Base-by-base conservation (phyloP, 129 eudicot species). In the Chrysanthemum seticuspe region DNA sequence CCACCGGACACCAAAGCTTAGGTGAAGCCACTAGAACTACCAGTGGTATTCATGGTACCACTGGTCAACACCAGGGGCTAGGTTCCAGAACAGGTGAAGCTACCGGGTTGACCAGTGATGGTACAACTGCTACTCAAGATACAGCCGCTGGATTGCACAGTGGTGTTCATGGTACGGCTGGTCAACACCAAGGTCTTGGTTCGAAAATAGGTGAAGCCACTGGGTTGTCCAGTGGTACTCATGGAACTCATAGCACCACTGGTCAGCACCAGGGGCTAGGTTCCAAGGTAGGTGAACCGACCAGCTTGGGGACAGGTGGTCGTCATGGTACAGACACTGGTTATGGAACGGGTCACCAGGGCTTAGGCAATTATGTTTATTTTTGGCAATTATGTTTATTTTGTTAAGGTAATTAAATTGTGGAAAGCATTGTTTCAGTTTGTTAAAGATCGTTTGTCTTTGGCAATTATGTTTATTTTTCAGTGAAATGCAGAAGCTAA, bases 11-110 rank as follows among this genome's bases (percentile, higher is more conserved):
- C 58, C 79, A 76, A 59, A 64, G 81, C 70, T 21, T 70, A 2
- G 75, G 74, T 64, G 71, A 83, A 18, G 50, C 16, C 23, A 77
- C 70, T 7, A 44, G 77, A 8, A 44, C 53, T 2, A 18, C 81
- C 0, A 76, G 77, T 3, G 81, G 62, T 8, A 76, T 40, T 13
- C 72, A 69, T 53, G 65, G 74, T 0, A 65, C 70, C n/a, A 59
- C 76, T 5, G 77, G 72, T 36, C 36, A 36, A 1, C 44, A 68
- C 25, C 56, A 68, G 10, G 57, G 68, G 3, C 10, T 23, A 64
- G 71, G 21, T 19, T 19, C 21, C 21, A 19, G 21, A 19, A 19
- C 0, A 19, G 21, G 21, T 19, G 21, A 19, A 19, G 21, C 21
- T 19, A 19, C 21, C 21, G 21, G 21, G 21, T 19, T 19, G 21